These are phyloP conservation scores for Chamaecyparis obtusa DNA, from an alignment of 75 land plant species.

Conservation along the genomic window DNA sequence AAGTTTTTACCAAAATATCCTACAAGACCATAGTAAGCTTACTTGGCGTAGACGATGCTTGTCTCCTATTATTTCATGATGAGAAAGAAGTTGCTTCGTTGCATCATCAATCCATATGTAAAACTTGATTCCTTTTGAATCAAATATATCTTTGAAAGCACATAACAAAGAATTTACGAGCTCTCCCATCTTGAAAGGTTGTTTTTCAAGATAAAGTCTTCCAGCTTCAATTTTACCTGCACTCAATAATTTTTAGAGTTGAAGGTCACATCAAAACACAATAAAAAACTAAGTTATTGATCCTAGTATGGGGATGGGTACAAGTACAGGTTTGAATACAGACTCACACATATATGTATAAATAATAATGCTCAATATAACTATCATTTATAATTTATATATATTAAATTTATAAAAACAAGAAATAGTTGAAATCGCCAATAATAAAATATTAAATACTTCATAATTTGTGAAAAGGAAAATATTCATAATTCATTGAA, in stretches of 20 bases:
- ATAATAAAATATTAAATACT: too few species aligned
- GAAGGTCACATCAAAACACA: background rate
- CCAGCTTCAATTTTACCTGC: conserved; percentile 48
- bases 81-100: conserved; percentile 19
- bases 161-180: conserved; percentile 33
- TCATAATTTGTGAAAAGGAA: too few species aligned
- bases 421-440: too few species aligned
- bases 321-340: too few species aligned
- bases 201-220: conserved; percentile 33
- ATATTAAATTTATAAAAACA: too few species aligned
- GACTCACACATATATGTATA: too few species aligned
- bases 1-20: background rate
- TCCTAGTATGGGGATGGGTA: too few species aligned
- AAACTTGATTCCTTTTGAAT: conserved; percentile 26
- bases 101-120: conserved; percentile 24
- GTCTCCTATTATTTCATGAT: conserved; percentile 36
- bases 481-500: too few species aligned
- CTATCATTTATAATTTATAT: too few species aligned
- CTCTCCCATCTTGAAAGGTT: conserved; percentile 36
- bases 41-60: conserved; percentile 37
- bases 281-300: too few species aligned
- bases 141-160: conserved; percentile 35
- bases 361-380: too few species aligned
- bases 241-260: background rate
- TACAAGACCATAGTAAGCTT: background rate